A percentile compares a stretch with the other conserved stretches of the same genome.
Conservation (phyloP, 768 basidiomycete species). For the Auriscalpium vulgare region DNA sequence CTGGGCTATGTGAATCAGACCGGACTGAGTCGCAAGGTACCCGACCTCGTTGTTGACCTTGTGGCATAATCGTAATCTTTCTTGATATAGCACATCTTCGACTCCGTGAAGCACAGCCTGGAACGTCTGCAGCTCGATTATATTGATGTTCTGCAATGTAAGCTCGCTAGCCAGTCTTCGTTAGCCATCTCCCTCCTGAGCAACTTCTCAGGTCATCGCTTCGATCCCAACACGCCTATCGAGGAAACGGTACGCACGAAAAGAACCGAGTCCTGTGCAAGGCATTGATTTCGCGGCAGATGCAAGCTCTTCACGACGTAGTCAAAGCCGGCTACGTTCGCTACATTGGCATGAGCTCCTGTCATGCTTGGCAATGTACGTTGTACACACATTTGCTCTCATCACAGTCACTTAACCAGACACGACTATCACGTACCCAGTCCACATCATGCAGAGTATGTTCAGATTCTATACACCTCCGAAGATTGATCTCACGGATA, state of each 20-base stretch:
- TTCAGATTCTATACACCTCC: not conserved
- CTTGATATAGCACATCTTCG: conserved; percentile 56
- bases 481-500: conserved; percentile 7
- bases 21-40: conserved; percentile 30
- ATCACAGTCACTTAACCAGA: too few relatives aligned
- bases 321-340: conserved; percentile 31
- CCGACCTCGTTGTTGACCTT: not conserved
- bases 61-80: not conserved
- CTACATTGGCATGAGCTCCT: conserved; percentile 25
- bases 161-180: conserved; percentile 14
- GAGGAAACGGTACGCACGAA: conserved; percentile 6
- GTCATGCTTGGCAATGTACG: conserved; percentile 23
- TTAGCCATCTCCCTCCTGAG: conserved; percentile 19
- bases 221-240: conserved; percentile 27
- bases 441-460: conserved; percentile 12
- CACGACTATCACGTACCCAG: not conserved
- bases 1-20: conserved; percentile 29
- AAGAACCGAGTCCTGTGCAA: too few relatives aligned
- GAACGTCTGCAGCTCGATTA: conserved; percentile 68
- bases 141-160: conserved; percentile 68
- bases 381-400: not conserved
- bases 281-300: conserved; percentile 4
- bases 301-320: conserved; percentile 34
- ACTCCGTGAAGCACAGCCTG: conserved; percentile 51
- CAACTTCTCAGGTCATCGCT: conserved; percentile 18